These are phyloP conservation scores for Hymenoscyphus fraxineus DNA, from an alignment of 2,329 filamentous ascomycete species.

Conservation along the genomic window DNA sequence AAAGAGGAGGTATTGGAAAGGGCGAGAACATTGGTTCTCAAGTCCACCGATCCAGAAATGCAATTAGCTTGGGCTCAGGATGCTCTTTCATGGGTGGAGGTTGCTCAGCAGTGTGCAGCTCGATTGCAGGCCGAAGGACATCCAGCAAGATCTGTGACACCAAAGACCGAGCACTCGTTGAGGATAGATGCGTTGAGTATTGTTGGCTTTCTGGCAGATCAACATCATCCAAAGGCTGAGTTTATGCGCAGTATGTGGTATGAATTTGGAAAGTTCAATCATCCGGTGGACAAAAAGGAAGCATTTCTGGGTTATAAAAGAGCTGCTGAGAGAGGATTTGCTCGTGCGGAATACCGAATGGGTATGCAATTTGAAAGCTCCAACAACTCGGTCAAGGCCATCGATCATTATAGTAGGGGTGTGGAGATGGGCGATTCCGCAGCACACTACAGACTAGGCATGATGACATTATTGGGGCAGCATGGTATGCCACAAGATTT, in stretches of 20 bases:
- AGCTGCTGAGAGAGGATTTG: constrained; percentile 82
- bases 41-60: constrained; percentile 92
- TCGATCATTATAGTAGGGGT: constrained; percentile 84
- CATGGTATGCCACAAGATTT: constrained; percentile 86
- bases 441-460: constrained; percentile 80
- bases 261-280: constrained; percentile 94
- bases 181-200: constrained; percentile 88
- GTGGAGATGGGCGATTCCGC: constrained; percentile 81
- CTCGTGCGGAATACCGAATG: constrained; percentile 90
- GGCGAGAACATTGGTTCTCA: constrained; percentile 77
- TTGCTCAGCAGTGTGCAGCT: constrained; percentile 69
- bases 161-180: constrained; percentile 83
- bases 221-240: constrained; percentile 87
- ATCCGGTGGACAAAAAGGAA: constrained; percentile 88
- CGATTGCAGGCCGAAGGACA: constrained; percentile 38
- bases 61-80: constrained; percentile 97
- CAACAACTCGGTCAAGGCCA: constrained; percentile 85
- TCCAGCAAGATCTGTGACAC: constrained; percentile 67
- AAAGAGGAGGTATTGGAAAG: constrained; percentile 87
- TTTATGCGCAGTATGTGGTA: constrained; percentile 97
- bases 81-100: constrained; percentile 82
- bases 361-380: constrained; percentile 98
- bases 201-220: constrained; percentile 81
- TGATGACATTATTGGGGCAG: constrained; percentile 96
- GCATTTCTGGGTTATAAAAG: constrained; percentile 82